Conservation (phyloP, 140 eudicot species). For the Anethum foeniculum region DNA sequence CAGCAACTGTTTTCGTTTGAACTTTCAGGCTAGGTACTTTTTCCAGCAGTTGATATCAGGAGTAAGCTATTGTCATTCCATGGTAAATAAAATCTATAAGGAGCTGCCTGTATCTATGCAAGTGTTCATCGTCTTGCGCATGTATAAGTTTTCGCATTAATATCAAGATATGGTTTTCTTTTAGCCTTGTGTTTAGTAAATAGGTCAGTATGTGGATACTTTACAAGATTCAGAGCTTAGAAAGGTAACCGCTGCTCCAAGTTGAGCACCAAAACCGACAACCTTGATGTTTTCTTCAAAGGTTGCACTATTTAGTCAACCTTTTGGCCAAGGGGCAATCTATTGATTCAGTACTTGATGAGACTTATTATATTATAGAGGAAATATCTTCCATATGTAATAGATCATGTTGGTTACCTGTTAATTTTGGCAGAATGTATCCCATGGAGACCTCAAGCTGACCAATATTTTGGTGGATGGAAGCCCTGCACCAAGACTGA, state of each 20-base stretch:
- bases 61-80: slow-evolving; percentile 70
- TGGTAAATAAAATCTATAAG: slow-evolving; percentile 36
- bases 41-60: slow-evolving; percentile 93
- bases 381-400: neutral
- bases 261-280: too few relatives aligned
- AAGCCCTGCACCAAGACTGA: slow-evolving; percentile 88
- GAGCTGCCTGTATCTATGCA: neutral
- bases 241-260: neutral
- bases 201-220: neutral
- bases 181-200: neutral
- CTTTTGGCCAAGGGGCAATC: neutral
- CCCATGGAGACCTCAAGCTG: slow-evolving; percentile 88
- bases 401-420: neutral
- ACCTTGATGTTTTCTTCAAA: neutral
- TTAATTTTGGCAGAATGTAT: slow-evolving; percentile 53
- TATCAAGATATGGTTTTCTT: neutral
- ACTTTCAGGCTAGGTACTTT: slow-evolving; percentile 80
- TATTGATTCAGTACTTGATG: neutral
- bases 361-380: neutral
- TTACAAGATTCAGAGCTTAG: neutral
- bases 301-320: neutral
- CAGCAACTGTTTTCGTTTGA: neutral
- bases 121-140: neutral
- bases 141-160: neutral
- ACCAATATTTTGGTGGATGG: slow-evolving; percentile 91